Evolutionary conservation across 306 rosid genomes (phyloP), one percentile per base, ranked within the genome.

Genomic region (Heteromeles arbutifolia): DNA sequence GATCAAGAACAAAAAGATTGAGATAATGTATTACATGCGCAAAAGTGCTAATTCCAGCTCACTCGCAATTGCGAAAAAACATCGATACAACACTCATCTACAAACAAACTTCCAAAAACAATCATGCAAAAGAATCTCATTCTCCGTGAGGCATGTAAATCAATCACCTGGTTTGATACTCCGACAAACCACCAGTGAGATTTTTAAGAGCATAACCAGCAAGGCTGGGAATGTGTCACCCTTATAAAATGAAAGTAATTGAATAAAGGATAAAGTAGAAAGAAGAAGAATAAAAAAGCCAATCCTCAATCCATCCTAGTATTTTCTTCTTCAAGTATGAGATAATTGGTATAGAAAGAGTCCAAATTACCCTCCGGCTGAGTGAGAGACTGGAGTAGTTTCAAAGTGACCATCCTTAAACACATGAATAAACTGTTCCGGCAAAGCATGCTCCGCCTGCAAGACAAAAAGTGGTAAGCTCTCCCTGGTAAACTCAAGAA

Each of bases 371-470:
- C 96, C 99, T 77, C 98, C 99, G 13, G 98, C 99, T 25, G 99
- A 95, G 88, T 95, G 99, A 76, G 98, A 89, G 69, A 96, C 97
- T 2, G 97, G 84, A 45, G 86, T 88, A 64, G 98, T 95, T 85
- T 95, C 99, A 44, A 95, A 92, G 78, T 48, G 88, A 45, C 97
- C 97, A 25, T 95, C 88, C 85, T 90, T 95, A 59, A 85, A 90
- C 29, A 72, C 25, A 65, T 95, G 93, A 78, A 88, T 34, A 53
- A 78, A 95, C 81, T 95, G 99, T 71, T 95, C 97, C 25, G 99
- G 99, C 82, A 95, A 83, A 45, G 98, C 87, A 86, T 95, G 97
- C 87, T 95, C 99, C 63, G 74, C 97, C 99, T 95, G 90, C 81
- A 78, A 83, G 56, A 72, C 41, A 13, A 26, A 3, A 8, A 62